Evolutionary conservation across 2,329 filamentous ascomycete species (phyloP), one percentile per base, ranked within the genome.

Genomic region (Clonostachys chloroleuca): DNA sequence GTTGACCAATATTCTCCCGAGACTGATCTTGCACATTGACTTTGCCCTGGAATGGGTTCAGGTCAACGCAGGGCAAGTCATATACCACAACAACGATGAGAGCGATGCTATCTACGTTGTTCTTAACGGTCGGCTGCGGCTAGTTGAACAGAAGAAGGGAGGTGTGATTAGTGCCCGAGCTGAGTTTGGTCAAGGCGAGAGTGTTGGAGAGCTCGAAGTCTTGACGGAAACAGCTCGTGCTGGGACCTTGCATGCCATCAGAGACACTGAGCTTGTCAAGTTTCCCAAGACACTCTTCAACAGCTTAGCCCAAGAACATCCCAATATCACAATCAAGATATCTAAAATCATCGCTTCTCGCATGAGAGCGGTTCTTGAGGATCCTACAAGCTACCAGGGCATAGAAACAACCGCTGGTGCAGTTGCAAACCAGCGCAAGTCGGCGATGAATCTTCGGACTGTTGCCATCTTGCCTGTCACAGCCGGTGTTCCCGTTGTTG

Each of bases 31-130:
- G 14, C 94, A 99, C 59, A 97, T 99, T 53, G 94, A 99, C 65
- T 99, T 99, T 68, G 94, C 94, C 5, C 75, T 99, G 16, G 95
- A 99, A 70, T 99, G 95, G 94, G 85, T 96, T 4, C 95, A 99
- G 61, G 91, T 99, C 51, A 91, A 90, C 65, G 90, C 94, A 5
- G 92, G 94, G 0, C 91, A 99, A 61, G 88, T 96, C 10, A 88
- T 99, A 35, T 96, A 95, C 63, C 89, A 95, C 54, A 88, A 95
- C 65, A 85, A 85, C 3, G 92, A 99, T 54, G 94, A 97, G 54
- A 99, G 94, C 58, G 94, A 99, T 65, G 92, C 95, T 2, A 99
- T 99, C 39, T 99, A 97, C 59, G 92, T 99, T 51, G 94, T 99
- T 2, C 78, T 99, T 14, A 99, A 99, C 56, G 94, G 94, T 10